phyloP scores from a whole-genome alignment of 306 rosid genomes.

The Cyamopsis tetragonoloba region DNA sequence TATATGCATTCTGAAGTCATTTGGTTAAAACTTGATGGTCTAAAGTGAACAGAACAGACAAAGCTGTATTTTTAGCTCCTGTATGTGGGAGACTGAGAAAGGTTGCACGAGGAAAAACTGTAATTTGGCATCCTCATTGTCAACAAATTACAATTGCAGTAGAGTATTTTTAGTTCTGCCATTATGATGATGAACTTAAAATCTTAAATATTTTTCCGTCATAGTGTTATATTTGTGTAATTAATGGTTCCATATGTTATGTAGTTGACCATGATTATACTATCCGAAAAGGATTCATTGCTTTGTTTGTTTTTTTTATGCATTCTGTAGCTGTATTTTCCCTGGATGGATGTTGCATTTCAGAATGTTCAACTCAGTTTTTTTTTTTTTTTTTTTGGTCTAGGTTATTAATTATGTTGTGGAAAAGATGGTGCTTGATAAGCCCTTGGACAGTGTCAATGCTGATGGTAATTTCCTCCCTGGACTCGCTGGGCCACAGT shows the following conservation, averaged over 20 bases:
- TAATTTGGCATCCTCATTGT: background rate
- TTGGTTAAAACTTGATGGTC: background rate
- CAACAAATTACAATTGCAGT: too few species aligned
- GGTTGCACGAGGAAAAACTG: background rate
- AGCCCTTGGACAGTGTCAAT: constrained; percentile 59
- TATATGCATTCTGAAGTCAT: background rate
- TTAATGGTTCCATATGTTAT: background rate
- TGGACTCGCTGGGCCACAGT: constrained; percentile 55
- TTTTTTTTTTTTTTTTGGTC: background rate
- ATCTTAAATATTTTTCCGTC: too few species aligned
- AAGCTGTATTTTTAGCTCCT: background rate
- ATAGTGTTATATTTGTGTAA: background rate
- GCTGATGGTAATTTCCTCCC: constrained; percentile 55
- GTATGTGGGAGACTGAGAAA: background rate
- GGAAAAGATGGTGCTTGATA: constrained; percentile 87
- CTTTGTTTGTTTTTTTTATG: background rate
- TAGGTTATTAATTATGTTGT: constrained; percentile 82
- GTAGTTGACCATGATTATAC: background rate
- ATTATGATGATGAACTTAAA: background rate
- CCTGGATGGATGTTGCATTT: background rate
- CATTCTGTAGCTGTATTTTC: background rate
- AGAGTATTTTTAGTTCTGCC: background rate
- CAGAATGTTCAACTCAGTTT: background rate
- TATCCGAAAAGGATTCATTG: background rate
- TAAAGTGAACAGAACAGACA: background rate